These are phyloP conservation scores for Simplicillium sp. DNA, from an alignment of 2,329 filamentous ascomycete genomes.

Conservation along the genomic window DNA sequence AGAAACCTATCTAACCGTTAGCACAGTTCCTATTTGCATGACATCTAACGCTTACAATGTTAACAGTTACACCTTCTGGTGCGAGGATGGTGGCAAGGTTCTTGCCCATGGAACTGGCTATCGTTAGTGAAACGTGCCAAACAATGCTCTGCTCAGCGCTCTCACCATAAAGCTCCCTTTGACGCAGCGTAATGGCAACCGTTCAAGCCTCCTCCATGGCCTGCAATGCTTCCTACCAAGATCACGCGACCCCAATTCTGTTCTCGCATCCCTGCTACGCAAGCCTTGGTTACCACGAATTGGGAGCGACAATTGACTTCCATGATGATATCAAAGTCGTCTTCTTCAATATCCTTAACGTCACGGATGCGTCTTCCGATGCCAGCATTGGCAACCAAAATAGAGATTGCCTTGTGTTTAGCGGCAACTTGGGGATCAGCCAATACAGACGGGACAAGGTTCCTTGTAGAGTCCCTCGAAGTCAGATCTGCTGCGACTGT, in stretches of 20 bases:
- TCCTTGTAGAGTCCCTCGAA: constrained; percentile 14
- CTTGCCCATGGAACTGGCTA: constrained; percentile 49
- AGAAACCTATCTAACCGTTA: constrained; percentile 37
- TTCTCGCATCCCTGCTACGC: constrained; percentile 49
- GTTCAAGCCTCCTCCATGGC: constrained; percentile 54
- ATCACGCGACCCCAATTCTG: constrained; percentile 55
- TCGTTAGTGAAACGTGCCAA: neutral
- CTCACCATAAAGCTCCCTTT: constrained; percentile 43
- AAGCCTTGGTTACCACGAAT: constrained; percentile 51
- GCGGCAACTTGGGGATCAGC: constrained; percentile 6
- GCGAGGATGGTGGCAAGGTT: constrained; percentile 52
- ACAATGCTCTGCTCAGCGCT: neutral
- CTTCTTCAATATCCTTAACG: constrained; percentile 49
- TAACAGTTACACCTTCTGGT: constrained; percentile 52
- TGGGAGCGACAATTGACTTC: constrained; percentile 52
- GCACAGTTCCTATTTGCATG: neutral
- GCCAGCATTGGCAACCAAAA: constrained; percentile 58
- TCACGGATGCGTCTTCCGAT: constrained; percentile 50
- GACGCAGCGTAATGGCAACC: constrained; percentile 52
- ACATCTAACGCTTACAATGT: constrained; percentile 22
- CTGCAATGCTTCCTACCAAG: constrained; percentile 55
- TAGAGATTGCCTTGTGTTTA: constrained; percentile 25
- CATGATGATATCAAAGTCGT: constrained; percentile 55
- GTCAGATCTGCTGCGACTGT: constrained; percentile 17
- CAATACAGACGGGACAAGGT: constrained; percentile 13